Conservation (phyloP, 2,329 filamentous ascomycete genomes). For the Colletotrichum tropicale region DNA sequence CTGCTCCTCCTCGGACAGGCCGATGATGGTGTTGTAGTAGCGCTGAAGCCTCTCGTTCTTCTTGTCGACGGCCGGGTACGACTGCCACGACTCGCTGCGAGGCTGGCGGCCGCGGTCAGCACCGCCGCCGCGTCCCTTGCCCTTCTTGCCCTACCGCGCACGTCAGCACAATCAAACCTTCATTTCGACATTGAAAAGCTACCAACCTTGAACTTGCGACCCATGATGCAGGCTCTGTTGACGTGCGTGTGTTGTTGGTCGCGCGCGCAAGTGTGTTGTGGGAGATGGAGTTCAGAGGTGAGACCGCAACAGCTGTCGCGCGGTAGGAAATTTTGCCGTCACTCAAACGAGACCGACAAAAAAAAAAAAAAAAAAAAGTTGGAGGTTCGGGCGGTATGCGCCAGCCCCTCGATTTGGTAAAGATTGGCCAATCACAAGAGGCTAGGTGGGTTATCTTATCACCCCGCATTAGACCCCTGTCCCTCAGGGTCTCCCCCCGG, state of each 20-base stretch:
- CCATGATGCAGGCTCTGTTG: not conserved
- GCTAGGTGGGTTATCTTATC: not conserved
- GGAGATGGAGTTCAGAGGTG: not conserved
- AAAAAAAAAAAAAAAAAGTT: conserved; percentile 3
- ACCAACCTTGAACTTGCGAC: conserved; percentile 20
- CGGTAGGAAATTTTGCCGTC: conserved; percentile 18
- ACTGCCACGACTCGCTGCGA: conserved; percentile 20
- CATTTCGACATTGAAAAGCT: not conserved
- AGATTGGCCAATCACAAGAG: conserved; percentile 3
- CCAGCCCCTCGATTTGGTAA: not conserved
- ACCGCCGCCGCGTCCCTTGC: conserved; percentile 11
- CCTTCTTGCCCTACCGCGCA: conserved; percentile 5
- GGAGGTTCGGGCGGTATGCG: conserved; percentile 8
- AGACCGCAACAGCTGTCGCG: not conserved
- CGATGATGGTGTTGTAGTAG: conserved; percentile 82
- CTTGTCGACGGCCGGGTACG: conserved; percentile 70
- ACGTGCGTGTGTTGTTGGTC: not conserved
- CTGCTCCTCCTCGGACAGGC: conserved; percentile 79
- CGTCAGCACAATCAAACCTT: not conserved
- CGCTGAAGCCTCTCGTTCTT: conserved; percentile 83
- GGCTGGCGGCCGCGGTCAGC: conserved; percentile 17
- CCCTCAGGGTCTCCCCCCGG: conserved; percentile 7
- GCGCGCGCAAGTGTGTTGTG: not conserved
- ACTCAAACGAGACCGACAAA: not conserved
- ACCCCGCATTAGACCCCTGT: conserved; percentile 14